Percentiles rank a stretch among this genome's conserved stretches.
Conservation (phyloP, 2,329 filamentous ascomycete species). For the Aspergillus fischeri region DNA sequence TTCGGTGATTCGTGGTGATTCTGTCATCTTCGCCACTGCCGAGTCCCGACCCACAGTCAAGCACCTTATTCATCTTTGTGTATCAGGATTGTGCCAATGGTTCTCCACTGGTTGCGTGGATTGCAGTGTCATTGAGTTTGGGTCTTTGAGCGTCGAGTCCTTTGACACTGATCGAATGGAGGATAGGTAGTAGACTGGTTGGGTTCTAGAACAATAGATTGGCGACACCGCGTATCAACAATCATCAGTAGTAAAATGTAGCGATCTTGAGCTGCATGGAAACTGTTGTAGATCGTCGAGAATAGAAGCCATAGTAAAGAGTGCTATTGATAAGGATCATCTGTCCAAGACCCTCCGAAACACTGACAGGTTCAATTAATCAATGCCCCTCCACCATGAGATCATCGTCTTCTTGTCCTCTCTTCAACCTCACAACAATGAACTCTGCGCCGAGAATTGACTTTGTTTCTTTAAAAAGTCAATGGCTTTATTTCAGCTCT, state of each 20-base stretch:
- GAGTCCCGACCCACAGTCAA: background rate
- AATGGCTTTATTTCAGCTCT: background rate
- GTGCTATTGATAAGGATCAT: background rate
- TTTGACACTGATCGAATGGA: background rate
- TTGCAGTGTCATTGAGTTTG: background rate
- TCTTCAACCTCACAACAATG: background rate
- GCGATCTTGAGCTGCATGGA: background rate
- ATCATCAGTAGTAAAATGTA: background rate
- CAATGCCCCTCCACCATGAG: slow-evolving; percentile 1
- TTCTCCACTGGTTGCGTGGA: background rate
- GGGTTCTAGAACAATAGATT: background rate
- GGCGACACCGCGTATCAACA: background rate
- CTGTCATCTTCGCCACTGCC: background rate
- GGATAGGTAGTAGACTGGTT: background rate
- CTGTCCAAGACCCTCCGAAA: background rate
- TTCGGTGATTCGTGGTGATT: background rate
- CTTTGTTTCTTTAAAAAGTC: background rate
- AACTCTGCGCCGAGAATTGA: background rate
- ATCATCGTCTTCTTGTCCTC: background rate
- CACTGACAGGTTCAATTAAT: background rate
- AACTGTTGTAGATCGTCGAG: background rate
- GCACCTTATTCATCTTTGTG: background rate
- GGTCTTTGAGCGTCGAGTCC: background rate
- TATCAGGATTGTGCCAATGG: background rate
- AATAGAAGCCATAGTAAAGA: background rate